Evolutionary conservation across 192 early-diverging fungal genomes (phyloP).

Genomic region (Funneliformis geosporum): DNA sequence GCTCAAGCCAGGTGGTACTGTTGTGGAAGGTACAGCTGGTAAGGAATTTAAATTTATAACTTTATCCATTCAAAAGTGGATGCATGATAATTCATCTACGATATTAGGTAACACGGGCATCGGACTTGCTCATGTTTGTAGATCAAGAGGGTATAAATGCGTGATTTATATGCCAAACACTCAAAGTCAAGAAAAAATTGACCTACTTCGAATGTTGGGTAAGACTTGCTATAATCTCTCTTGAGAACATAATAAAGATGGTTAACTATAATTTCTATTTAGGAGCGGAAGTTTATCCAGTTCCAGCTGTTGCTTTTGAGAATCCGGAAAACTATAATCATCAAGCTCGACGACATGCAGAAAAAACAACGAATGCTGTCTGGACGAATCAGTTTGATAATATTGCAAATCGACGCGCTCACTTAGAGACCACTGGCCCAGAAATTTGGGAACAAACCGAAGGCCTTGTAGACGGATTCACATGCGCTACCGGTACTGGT

Average conservation of each 20-base stretch:
- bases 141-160: conserved; percentile 91
- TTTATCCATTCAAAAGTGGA: background rate
- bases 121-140: conserved; percentile 91
- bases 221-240: background rate
- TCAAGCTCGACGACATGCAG: conserved; percentile 83
- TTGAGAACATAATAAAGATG: too few species aligned
- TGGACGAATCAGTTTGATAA: conserved; percentile 99
- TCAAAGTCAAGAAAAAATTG: conserved; percentile 94
- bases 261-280: background rate
- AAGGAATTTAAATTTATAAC: conserved; percentile 32
- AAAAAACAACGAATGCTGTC: conserved; percentile 76
- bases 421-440: conserved; percentile 94
- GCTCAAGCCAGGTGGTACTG: conserved; percentile 83
- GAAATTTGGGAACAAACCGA: conserved; percentile 90
- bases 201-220: conserved; percentile 85
- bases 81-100: background rate
- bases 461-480: conserved; percentile 85
- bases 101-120: conserved; percentile 87
- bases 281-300: conserved; percentile 89
- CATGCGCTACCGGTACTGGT: conserved; percentile 89
- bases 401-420: conserved; percentile 84
- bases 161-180: conserved; percentile 99
- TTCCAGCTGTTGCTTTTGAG: conserved; percentile 90
- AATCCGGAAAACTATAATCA: conserved; percentile 95
- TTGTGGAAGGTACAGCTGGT: conserved; percentile 84